Evolutionary conservation across 768 basidiomycete genomes (phyloP), one percentile per base, ranked within the genome.

Genomic region (Polyporus arcularius): DNA sequence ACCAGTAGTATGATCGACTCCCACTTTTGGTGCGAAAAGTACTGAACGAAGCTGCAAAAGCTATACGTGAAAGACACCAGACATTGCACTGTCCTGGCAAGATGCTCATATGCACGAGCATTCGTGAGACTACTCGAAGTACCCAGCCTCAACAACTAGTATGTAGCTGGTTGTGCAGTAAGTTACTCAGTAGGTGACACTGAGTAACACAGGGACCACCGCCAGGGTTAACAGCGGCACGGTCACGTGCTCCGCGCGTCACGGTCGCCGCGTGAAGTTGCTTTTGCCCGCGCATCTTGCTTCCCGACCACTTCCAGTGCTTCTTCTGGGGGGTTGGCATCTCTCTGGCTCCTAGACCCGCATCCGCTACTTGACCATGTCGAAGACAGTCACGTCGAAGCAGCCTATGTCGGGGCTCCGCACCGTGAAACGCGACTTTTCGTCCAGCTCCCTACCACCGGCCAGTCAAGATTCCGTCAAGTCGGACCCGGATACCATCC

Each of bases 361-460:
- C 14, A 14, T 15, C 41, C 9, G 58, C 65, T 35, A 57, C 21
- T 55, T 57, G 28, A 14, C 26, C 21, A 48, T 48, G 46, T 48
- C 46, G 12, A 26, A 48, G 46, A 48, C 46, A 2, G 5, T 21
- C 1, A 48, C 63, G 6, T 35, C 60, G 2, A 71, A 67, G 50
- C 72, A 73, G 47, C 68, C 70, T 2, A 71, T 71, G 65, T 91
- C 89, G 0, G 90, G 89, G 1, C 79, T 92, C 26, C 75, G 82
- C 39, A 79, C 80, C 1, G 62, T 90, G 47, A 79, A 79, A 63
- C 82, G 90, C 59, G 85, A 91, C 71, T 92, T 84, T 70, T 88
- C 87, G 49, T 74, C 68, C 5, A 63, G 74, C 4, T 40, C 70
- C 3, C 60, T 70, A 2, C 72, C 76, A 11, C 82, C 82, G 76